A percentile compares a stretch with the other conserved stretches of the same genome.
These are phyloP conservation scores for Amphicarpaea edgeworthii DNA, from an alignment of 306 rosid genomes.

Conservation along the genomic window DNA sequence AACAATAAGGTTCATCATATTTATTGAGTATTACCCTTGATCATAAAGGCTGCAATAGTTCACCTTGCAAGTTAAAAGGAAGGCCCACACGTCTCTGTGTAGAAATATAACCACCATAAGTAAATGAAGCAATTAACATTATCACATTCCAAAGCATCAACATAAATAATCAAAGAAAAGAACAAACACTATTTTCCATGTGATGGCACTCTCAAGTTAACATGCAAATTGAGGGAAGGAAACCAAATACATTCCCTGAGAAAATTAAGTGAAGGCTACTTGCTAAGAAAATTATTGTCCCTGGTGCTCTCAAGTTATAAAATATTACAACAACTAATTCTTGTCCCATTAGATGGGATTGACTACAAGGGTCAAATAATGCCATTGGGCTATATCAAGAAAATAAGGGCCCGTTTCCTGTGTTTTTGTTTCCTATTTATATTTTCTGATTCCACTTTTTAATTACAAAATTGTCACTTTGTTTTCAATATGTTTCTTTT, in stretches of 20 bases:
- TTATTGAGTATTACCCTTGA: constrained; percentile 81
- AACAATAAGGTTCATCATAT: background rate
- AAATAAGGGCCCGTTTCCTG: background rate
- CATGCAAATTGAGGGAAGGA: constrained; percentile 18
- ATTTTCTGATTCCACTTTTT: background rate
- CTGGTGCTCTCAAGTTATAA: background rate
- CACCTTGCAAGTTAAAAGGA: constrained; percentile 83
- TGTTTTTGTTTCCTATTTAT: background rate
- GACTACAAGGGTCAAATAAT: constrained; percentile 7
- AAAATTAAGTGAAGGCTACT: constrained; percentile 21
- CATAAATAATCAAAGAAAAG: constrained; percentile 42
- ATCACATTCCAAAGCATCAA: constrained; percentile 34
- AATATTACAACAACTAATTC: background rate
- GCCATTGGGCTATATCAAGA: background rate
- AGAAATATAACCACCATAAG: constrained; percentile 49
- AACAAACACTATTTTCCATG: constrained; percentile 15
- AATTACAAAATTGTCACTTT: background rate
- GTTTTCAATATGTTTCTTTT: background rate
- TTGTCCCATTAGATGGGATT: background rate
- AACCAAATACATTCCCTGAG: constrained; percentile 7
- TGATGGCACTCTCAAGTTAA: constrained; percentile 17
- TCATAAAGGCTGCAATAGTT: constrained; percentile 94
- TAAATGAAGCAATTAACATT: constrained; percentile 38
- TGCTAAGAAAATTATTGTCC: background rate
- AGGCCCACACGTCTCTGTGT: constrained; percentile 97